phyloP scores from a whole-genome alignment of 1,139 yeast species.

The Yamadazyma atlantica region DNA sequence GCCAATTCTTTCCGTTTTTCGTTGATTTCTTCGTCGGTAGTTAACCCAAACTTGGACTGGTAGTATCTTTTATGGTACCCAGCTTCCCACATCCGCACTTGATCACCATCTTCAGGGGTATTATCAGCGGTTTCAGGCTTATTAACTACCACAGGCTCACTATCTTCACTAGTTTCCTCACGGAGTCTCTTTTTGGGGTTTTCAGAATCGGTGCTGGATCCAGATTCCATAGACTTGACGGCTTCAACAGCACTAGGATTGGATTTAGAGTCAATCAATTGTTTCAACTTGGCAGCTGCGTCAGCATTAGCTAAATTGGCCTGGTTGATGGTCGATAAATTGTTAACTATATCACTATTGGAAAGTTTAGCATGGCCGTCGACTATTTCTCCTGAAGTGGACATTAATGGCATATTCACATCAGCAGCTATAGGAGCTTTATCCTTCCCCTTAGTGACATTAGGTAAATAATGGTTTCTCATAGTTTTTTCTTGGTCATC shows the following conservation, averaged over 20 bases:
- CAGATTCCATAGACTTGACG: slow-evolving; percentile 14
- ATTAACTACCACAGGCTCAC: slow-evolving; percentile 24
- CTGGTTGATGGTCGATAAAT: slow-evolving; percentile 63
- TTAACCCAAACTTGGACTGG: slow-evolving; percentile 65
- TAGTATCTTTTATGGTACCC: slow-evolving; percentile 88
- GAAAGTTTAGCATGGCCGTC: slow-evolving; percentile 64
- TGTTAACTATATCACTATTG: slow-evolving; percentile 71
- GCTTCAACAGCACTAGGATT: slow-evolving; percentile 37
- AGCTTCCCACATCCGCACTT: slow-evolving; percentile 79
- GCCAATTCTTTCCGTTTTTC: slow-evolving; percentile 61
- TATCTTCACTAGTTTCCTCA: slow-evolving; percentile 19
- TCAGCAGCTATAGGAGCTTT: slow-evolving; percentile 74
- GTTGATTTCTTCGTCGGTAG: slow-evolving; percentile 55
- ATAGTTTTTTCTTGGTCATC: slow-evolving; percentile 42
- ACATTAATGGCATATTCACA: slow-evolving; percentile 74
- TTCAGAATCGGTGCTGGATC: slow-evolving; percentile 2
- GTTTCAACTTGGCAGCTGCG: slow-evolving; percentile 67
- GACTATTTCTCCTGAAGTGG: slow-evolving; percentile 65
- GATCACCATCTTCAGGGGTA: slow-evolving; percentile 52
- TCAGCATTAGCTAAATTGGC: slow-evolving; percentile 75
- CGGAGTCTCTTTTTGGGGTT: slow-evolving; percentile 13
- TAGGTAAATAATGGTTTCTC: slow-evolving; percentile 33
- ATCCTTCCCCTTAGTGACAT: slow-evolving; percentile 63
- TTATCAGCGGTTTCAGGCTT: slow-evolving; percentile 16
- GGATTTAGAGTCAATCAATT: slow-evolving; percentile 33